These are phyloP conservation scores for Chaetoscypha palmicola DNA, from an alignment of 2,329 filamentous ascomycete genomes.

Conservation along the genomic window DNA sequence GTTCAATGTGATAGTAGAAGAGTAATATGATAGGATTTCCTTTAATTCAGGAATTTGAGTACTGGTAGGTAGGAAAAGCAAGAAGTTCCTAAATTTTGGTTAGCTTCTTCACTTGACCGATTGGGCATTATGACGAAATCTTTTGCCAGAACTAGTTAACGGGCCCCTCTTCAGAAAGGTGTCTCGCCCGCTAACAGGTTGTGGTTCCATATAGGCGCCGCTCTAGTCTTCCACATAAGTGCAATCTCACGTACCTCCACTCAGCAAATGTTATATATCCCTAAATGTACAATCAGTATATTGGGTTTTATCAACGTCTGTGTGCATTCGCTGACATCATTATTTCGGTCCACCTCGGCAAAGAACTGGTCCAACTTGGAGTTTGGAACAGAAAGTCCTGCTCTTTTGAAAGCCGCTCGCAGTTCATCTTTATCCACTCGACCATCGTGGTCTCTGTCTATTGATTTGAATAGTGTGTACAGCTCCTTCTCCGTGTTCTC, in stretches of 20 bases:
- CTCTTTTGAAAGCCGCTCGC: conserved; percentile 65
- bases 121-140: background rate
- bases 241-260: conserved; percentile 72
- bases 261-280: conserved; percentile 77
- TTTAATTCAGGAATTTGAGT: conserved; percentile 64
- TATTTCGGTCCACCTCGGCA: conserved; percentile 78
- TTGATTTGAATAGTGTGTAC: conserved; percentile 71
- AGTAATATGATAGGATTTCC: conserved; percentile 85
- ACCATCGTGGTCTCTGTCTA: conserved; percentile 80
- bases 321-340: conserved; percentile 44
- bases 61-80: conserved; percentile 73
- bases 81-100: conserved; percentile 62
- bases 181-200: too few species aligned
- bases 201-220: too few species aligned
- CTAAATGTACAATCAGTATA: conserved; percentile 28
- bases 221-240: too few species aligned
- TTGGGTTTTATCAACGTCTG: background rate
- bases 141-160: background rate
- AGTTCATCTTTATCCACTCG: conserved; percentile 84
- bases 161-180: background rate
- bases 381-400: conserved; percentile 71
- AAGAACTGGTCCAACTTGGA: conserved; percentile 82
- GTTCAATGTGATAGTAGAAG: conserved; percentile 80
- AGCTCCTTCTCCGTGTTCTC: conserved; percentile 81
- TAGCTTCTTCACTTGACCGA: conserved; percentile 9